A percentile compares a stretch with the other conserved stretches of the same genome.
Evolutionary conservation across 768 basidiomycete genomes (phyloP).

Genomic region (Podaxis mareebaensis): DNA sequence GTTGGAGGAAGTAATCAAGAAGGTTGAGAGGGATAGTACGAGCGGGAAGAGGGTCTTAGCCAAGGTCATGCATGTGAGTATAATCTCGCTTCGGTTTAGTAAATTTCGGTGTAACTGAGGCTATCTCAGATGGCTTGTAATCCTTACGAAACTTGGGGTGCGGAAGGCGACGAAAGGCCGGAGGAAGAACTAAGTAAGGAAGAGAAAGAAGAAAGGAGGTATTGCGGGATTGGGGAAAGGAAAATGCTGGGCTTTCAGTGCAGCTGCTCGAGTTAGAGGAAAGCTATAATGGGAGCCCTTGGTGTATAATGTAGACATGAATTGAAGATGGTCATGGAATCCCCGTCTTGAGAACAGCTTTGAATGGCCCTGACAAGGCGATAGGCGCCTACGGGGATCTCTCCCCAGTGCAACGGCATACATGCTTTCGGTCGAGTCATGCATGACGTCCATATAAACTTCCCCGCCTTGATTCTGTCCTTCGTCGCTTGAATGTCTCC

Average conservation of each 20-base stretch:
- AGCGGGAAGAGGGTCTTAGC: constrained; percentile 69
- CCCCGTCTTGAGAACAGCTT: neutral
- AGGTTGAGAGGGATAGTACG: constrained; percentile 64
- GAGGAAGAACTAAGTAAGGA: constrained; percentile 56
- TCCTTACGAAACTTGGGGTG: constrained; percentile 89
- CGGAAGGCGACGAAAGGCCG: constrained; percentile 50
- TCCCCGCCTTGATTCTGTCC: neutral
- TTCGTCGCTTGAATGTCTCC: neutral
- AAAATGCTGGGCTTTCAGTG: constrained; percentile 89
- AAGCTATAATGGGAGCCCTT: neutral
- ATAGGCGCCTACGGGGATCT: neutral
- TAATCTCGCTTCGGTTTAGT: constrained; percentile 9
- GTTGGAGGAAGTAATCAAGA: constrained; percentile 86
- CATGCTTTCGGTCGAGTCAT: neutral
- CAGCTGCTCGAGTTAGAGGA: constrained; percentile 79
- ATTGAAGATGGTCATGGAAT: too few species aligned
- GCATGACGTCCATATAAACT: neutral
- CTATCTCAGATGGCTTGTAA: constrained; percentile 78
- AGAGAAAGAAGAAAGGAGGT: constrained; percentile 67
- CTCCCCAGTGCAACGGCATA: neutral
- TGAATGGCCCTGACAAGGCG: neutral
- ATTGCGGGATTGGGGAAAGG: constrained; percentile 77
- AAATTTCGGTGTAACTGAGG: neutral
- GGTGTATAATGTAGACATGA: too few species aligned
- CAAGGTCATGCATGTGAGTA: constrained; percentile 78